Evolutionary conservation across 805 yeast genomes (phyloP).

Genomic region (Metschnikowia sp.): DNA sequence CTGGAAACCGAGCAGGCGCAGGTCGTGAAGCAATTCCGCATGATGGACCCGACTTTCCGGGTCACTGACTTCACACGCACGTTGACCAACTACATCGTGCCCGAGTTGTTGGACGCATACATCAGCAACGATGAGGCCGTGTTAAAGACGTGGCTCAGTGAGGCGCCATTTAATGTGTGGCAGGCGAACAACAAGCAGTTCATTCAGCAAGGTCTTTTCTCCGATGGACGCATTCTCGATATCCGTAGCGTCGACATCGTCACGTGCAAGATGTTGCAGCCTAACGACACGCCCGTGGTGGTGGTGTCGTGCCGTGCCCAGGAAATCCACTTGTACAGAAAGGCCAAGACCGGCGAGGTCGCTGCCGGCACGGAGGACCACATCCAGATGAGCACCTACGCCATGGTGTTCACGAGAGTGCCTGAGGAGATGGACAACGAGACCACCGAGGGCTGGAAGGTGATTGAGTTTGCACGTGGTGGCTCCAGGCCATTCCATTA

Average conservation of each 20-base stretch:
- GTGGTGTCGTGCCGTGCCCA: conserved; percentile 96
- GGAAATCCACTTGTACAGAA: conserved; percentile 86
- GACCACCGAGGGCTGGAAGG: conserved; percentile 96
- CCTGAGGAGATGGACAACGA: conserved; percentile 88
- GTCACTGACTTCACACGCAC: conserved; percentile 75
- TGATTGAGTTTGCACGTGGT: conserved; percentile 90
- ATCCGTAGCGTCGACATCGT: conserved; percentile 93
- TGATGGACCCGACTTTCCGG: conserved; percentile 86
- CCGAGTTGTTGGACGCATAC: conserved; percentile 94
- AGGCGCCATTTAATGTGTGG: conserved; percentile 94
- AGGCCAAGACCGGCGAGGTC: conserved; percentile 86
- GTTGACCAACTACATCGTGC: conserved; percentile 86
- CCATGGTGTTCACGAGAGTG: conserved; percentile 89
- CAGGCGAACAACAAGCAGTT: conserved; percentile 90
- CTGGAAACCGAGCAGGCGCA: conserved; percentile 96
- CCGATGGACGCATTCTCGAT: conserved; percentile 89
- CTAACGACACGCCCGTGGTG: conserved; percentile 86
- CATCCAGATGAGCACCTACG: conserved; percentile 89
- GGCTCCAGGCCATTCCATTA: conserved; percentile 74
- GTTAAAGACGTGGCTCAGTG: conserved; percentile 88
- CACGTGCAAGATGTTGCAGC: conserved; percentile 82
- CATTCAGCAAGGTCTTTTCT: conserved; percentile 83
- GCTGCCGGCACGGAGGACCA: conserved; percentile 96
- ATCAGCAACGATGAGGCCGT: conserved; percentile 84
- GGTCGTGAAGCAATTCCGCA: conserved; percentile 80